These are phyloP conservation scores for Apiospora saccharicola DNA, from an alignment of 2,329 filamentous ascomycete genomes.

Conservation along the genomic window DNA sequence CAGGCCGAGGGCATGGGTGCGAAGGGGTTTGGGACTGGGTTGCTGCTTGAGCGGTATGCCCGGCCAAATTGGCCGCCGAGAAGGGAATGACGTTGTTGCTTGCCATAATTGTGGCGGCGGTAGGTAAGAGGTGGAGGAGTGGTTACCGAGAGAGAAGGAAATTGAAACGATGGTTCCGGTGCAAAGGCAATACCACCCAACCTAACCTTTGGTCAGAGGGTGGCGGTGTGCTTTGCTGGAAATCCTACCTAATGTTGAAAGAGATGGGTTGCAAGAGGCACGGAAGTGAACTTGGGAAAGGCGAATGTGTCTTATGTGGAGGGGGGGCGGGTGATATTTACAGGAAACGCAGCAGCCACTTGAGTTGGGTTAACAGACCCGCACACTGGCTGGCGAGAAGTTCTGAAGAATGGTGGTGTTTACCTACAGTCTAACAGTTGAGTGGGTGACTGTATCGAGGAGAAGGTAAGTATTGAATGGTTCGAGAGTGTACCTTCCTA, in stretches of 20 bases:
- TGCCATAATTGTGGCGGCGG: not conserved
- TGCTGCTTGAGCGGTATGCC: not conserved
- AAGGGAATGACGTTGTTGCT: constrained; percentile 4
- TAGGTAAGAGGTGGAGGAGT: not conserved
- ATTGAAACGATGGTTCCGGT: not conserved
- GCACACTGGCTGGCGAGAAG: not conserved
- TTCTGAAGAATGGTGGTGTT: too few relatives aligned
- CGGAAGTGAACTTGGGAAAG: not conserved
- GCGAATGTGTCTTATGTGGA: not conserved
- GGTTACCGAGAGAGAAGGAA: not conserved
- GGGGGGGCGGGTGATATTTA: not conserved
- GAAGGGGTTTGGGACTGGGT: not conserved
- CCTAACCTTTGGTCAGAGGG: not conserved
- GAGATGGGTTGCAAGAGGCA: not conserved
- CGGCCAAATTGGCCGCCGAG: not conserved
- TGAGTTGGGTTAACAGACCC: not conserved
- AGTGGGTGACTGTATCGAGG: not conserved
- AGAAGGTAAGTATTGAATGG: too few relatives aligned
- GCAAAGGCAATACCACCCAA: not conserved
- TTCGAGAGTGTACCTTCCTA: too few relatives aligned
- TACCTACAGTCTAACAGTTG: too few relatives aligned
- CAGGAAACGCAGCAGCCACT: not conserved
- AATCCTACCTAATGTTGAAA: not conserved
- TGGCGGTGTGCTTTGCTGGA: not conserved
- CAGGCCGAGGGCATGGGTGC: not conserved